Conservation (phyloP, 2,329 filamentous ascomycete species). For the Emmonsia crescens region DNA sequence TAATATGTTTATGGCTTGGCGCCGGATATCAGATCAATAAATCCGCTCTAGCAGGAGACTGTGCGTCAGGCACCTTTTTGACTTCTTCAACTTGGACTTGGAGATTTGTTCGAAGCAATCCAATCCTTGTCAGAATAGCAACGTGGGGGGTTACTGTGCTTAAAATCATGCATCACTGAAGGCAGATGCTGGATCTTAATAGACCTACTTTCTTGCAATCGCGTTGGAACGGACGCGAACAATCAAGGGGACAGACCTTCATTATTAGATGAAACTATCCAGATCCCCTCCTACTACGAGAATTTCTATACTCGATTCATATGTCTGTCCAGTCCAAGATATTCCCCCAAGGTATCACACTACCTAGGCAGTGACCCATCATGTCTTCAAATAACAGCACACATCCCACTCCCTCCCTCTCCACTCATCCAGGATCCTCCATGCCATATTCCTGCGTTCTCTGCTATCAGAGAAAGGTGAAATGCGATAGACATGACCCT, state of each 20-base stretch:
- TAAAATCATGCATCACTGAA: background rate
- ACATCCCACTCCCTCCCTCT: background rate
- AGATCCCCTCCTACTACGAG: background rate
- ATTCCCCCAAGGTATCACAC: background rate
- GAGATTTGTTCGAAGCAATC: background rate
- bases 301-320: background rate
- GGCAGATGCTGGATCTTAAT: no score
- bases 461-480: slow-evolving; percentile 67
- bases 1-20: background rate
- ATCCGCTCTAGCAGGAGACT: no score
- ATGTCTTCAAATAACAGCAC: background rate
- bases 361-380: background rate
- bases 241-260: background rate
- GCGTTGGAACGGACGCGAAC: background rate
- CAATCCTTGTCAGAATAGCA: background rate
- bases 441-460: slow-evolving; percentile 45
- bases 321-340: background rate
- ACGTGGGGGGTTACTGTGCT: background rate
- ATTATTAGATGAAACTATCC: background rate
- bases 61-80: background rate
- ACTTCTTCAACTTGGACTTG: background rate
- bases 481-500: slow-evolving; percentile 62
- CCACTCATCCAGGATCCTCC: background rate
- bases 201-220: background rate
- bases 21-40: background rate